These are phyloP conservation scores for Mycena belliarum DNA, from an alignment of 768 basidiomycete genomes.

Conservation along the genomic window DNA sequence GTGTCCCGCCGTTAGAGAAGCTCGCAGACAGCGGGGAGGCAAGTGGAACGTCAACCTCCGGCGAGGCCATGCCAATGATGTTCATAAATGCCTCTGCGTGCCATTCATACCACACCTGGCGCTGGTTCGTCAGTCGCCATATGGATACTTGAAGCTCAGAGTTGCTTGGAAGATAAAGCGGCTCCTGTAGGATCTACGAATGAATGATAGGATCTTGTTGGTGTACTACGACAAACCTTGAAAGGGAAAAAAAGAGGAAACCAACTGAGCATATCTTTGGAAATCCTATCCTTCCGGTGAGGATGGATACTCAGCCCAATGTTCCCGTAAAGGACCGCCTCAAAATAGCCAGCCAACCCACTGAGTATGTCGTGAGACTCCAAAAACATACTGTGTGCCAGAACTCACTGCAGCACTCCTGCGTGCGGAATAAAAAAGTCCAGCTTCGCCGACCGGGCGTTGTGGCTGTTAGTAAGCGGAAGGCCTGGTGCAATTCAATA, in stretches of 20 bases:
- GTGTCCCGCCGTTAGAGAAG: conserved; percentile 22
- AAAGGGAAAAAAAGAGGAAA: conserved; percentile 97
- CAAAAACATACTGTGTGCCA: not conserved
- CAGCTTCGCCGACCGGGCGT: conserved; percentile 82
- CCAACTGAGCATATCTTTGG: conserved; percentile 99
- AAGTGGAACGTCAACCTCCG: conserved; percentile 32
- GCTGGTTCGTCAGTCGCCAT: conserved; percentile 89
- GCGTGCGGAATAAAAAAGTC: conserved; percentile 94
- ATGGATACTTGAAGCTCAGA: conserved; percentile 91
- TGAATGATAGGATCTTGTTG: not conserved
- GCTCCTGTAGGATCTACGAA: conserved; percentile 60
- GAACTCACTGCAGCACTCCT: conserved; percentile 74
- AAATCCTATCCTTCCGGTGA: conserved; percentile 77
- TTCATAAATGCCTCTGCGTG: conserved; percentile 91
- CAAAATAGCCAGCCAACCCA: conserved; percentile 96
- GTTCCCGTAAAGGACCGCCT: conserved; percentile 88
- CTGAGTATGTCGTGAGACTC: conserved; percentile 28
- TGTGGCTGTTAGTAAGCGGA: conserved; percentile 95
- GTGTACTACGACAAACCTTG: conserved; percentile 53
- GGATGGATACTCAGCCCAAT: conserved; percentile 95
- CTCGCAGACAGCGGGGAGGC: conserved; percentile 23
- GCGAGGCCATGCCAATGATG: conserved; percentile 40
- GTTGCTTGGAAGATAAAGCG: conserved; percentile 89
- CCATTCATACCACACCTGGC: conserved; percentile 99
- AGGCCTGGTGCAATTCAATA: conserved; percentile 53